A percentile compares a stretch with the other conserved stretches of the same genome.
Conservation (phyloP, 177 flowering plant genomes). For the Telopea speciosissima region DNA sequence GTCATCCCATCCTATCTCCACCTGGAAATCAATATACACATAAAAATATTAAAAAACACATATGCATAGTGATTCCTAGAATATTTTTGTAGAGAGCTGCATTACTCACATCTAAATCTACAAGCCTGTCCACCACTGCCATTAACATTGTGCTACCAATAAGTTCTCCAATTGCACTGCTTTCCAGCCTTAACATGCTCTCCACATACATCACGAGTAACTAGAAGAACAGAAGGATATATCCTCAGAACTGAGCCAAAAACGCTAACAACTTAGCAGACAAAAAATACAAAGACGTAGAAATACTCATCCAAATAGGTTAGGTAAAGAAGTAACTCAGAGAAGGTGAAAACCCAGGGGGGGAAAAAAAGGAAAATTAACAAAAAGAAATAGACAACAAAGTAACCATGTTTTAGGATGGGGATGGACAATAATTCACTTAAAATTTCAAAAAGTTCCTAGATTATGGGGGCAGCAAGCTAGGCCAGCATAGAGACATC, state of each 20-base stretch:
- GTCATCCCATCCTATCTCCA: constrained; percentile 79
- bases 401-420: too few species aligned
- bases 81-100: background rate
- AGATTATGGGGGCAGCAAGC: too few species aligned
- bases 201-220: constrained; percentile 55
- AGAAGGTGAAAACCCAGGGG: too few species aligned
- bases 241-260: constrained; percentile 4
- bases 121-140: constrained; percentile 53
- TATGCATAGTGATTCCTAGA: background rate
- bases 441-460: too few species aligned
- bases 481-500: too few species aligned
- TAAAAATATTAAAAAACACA: background rate
- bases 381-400: too few species aligned
- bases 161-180: constrained; percentile 56
- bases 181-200: constrained; percentile 79
- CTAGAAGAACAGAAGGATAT: constrained; percentile 22
- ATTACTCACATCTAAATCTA: constrained; percentile 83
- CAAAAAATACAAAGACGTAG: too few species aligned
- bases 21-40: constrained; percentile 25
- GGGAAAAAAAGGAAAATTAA: too few species aligned
- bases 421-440: too few species aligned
- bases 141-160: constrained; percentile 50
- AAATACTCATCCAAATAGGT: too few species aligned
- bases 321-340: too few species aligned
- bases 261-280: too few species aligned